Evolutionary conservation across 805 yeast species (phyloP), one percentile per base, ranked within the genome.

Genomic region (Metschnikowia proteae): DNA sequence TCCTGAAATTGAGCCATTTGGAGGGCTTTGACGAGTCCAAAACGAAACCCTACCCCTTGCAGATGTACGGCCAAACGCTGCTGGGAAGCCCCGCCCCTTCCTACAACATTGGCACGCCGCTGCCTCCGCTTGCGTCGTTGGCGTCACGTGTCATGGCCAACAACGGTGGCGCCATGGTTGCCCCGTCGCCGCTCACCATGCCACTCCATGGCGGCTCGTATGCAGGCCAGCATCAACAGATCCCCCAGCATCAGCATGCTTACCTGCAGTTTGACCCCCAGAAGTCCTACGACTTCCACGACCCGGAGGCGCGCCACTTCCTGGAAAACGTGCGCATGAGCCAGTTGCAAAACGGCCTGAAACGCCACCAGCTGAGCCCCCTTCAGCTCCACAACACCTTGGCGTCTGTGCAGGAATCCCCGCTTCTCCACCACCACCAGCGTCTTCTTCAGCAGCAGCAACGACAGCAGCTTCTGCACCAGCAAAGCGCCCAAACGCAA

Each of bases 351-450:
- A 46, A 43, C 22, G 47, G 43, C 6, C 29, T 28, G 27, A 35
- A 34, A 8, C 34, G 29, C 5, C 36, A n/a, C 8, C 47, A 26
- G 29, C 39, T 37, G 39, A 37, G 39, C 13, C 29, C 39, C 9
- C 39, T 25, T 6, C 49, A 46, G 31, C 23, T 43, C 31, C 29
- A 48, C 1, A 45, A 28, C 23, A 7, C 40, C 4, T 39, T 46
- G 45, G 7, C 30, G 2, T 23, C 35, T 2, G 42, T 41, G 13
- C 49, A 47, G 28, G 51, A 50, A n/a, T 48, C 43, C 1, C 57
- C 49, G 32, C 50, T 47, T 17, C 49, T 45, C 7, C 47, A 34
- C 25, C 48, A 42, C 27, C 57, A 48, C 13, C 57, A 54, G 30
- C 51, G 41, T 4, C 29, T 31, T 25, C 45, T 32, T 7, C 49